Conservation (phyloP, 176 grass and related monocot genomes). For the Luzula sylvatica region DNA sequence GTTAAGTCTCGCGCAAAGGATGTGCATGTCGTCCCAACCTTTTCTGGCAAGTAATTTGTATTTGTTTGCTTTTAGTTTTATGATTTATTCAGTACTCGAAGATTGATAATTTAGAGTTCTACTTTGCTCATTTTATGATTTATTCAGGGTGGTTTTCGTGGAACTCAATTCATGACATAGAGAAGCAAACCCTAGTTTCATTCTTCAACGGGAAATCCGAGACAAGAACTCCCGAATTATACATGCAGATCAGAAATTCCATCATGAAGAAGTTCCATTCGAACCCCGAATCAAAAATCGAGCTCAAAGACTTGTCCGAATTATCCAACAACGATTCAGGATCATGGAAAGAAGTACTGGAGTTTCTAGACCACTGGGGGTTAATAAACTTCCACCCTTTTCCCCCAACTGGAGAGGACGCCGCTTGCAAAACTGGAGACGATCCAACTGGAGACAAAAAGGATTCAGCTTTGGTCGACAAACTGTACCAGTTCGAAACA, state of each 20-base stretch:
- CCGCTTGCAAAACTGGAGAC: constrained; percentile 23
- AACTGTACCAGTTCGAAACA: constrained; percentile 79
- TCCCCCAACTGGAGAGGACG: constrained; percentile 34
- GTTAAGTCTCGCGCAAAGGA: constrained; percentile 71
- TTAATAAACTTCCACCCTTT: constrained; percentile 98
- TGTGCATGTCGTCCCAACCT: constrained; percentile 83
- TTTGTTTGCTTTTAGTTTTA: constrained; percentile 18
- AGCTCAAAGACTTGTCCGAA: constrained; percentile 73
- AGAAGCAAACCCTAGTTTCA: constrained; percentile 78
- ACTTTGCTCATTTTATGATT: constrained; percentile 5
- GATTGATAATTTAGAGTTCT: constrained; percentile 3
- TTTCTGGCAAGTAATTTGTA: constrained; percentile 54
- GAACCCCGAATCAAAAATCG: constrained; percentile 64
- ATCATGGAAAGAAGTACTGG: constrained; percentile 62
- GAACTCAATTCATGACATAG: constrained; percentile 65
- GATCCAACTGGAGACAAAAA: constrained; percentile 37
- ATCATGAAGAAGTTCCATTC: constrained; percentile 87
- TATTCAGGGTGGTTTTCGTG: constrained; percentile 90
- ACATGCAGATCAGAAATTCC: constrained; percentile 77
- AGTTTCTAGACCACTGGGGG: constrained; percentile 95
- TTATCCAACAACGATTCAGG: constrained; percentile 51
- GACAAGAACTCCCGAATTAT: constrained; percentile 65
- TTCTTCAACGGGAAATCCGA: constrained; percentile 91
- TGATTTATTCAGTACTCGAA: constrained; percentile 1
- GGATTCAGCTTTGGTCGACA: constrained; percentile 41